phyloP scores from a whole-genome alignment of 805 yeast species.

The Lachancea mirantina region DNA sequence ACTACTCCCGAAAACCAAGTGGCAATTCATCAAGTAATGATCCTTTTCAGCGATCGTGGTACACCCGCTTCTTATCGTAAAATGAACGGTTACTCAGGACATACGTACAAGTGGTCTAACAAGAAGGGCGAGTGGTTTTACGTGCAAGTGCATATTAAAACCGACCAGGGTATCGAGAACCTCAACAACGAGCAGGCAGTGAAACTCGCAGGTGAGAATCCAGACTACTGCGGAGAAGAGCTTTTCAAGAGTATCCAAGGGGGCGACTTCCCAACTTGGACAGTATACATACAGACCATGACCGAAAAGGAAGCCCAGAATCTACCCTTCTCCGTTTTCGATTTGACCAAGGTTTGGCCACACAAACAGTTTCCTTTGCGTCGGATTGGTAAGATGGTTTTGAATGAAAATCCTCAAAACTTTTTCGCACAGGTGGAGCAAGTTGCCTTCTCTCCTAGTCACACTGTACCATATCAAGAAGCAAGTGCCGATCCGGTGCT shows the following conservation, averaged over 20 bases:
- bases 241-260: slow-evolving; percentile 69
- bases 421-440: slow-evolving; percentile 86
- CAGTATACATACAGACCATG: slow-evolving; percentile 79
- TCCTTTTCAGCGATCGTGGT: slow-evolving; percentile 59
- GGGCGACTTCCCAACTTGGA: slow-evolving; percentile 80
- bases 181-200: slow-evolving; percentile 62
- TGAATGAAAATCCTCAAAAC: slow-evolving; percentile 79
- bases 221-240: slow-evolving; percentile 77
- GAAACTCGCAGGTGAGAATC: slow-evolving; percentile 63
- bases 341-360: slow-evolving; percentile 90
- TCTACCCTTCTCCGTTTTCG: slow-evolving; percentile 76
- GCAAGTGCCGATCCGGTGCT: slow-evolving; percentile 79
- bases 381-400: slow-evolving; percentile 69
- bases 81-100: slow-evolving; percentile 64
- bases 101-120: slow-evolving; percentile 55
- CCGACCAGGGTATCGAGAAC: slow-evolving; percentile 49
- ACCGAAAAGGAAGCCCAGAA: slow-evolving; percentile 71
- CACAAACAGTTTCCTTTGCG: slow-evolving; percentile 80
- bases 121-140: slow-evolving; percentile 47
- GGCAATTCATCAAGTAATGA: slow-evolving; percentile 63
- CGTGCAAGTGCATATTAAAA: slow-evolving; percentile 48
- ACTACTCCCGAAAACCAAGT: slow-evolving; percentile 57
- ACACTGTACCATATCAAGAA: slow-evolving; percentile 78
- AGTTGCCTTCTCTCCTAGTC: slow-evolving; percentile 79
- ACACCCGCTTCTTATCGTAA: slow-evolving; percentile 47